These are phyloP conservation scores for Microbotryum scabiosae DNA, from an alignment of 1,284 basidiomycete genomes.

Conservation along the genomic window DNA sequence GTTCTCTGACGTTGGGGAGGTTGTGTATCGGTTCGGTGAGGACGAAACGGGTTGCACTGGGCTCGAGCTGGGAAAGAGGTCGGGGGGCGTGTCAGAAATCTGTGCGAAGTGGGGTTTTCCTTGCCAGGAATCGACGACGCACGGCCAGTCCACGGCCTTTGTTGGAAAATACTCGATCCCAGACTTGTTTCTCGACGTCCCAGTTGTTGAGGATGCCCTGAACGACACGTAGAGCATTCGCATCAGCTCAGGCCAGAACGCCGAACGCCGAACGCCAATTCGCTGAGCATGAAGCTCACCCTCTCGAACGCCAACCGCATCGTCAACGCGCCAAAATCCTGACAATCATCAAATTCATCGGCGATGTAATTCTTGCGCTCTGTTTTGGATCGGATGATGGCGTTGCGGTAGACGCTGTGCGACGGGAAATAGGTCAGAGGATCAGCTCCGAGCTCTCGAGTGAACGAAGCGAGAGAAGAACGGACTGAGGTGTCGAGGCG, in stretches of 20 bases:
- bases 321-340: constrained; percentile 65
- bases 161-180: constrained; percentile 73
- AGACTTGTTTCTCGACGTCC: constrained; percentile 83
- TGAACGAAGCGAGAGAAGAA: no score
- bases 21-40: constrained; percentile 93
- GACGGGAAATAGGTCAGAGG: background rate
- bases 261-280: no score
- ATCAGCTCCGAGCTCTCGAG: background rate
- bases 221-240: background rate
- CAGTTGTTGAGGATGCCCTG: constrained; percentile 85
- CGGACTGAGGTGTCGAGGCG: no score
- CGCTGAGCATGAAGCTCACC: constrained; percentile 45
- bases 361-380: constrained; percentile 72
- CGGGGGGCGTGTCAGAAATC: background rate
- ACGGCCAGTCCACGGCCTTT: constrained; percentile 17
- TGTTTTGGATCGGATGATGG: constrained; percentile 66
- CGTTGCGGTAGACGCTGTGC: constrained; percentile 62
- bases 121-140: background rate
- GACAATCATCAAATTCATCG: constrained; percentile 64
- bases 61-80: constrained; percentile 52
- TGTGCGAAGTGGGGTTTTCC: constrained; percentile 11
- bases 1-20: constrained; percentile 76
- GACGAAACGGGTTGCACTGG: constrained; percentile 61
- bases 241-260: background rate
- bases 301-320: constrained; percentile 78